phyloP scores from a whole-genome alignment of 768 basidiomycete genomes.

The Lentinula detonsa region DNA sequence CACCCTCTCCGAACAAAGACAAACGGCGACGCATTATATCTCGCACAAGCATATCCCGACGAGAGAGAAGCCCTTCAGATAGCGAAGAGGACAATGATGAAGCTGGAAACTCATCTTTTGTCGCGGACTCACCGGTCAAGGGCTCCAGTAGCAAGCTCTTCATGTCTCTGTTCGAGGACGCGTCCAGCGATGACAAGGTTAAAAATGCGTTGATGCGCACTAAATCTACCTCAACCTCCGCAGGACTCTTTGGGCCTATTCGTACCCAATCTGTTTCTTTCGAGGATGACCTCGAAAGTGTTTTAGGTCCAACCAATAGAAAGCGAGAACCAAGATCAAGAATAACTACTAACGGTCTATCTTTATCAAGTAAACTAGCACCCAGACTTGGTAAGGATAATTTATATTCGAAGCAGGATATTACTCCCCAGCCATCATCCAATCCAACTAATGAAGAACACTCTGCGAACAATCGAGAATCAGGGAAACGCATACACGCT shows the following conservation, averaged over 20 bases:
- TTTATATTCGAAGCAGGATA: conserved; percentile 2
- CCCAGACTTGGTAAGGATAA: conserved; percentile 10
- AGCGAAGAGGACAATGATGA: conserved; percentile 29
- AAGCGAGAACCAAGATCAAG: background rate
- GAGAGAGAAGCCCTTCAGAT: conserved; percentile 21
- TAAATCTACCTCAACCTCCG: conserved; percentile 5
- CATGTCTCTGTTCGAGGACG: conserved; percentile 60
- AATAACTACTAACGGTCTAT: conserved; percentile 8
- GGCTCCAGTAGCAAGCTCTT: conserved; percentile 52
- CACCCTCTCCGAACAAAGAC: conserved; percentile 74
- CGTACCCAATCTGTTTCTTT: background rate
- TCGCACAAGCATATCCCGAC: conserved; percentile 28
- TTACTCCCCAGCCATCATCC: background rate
- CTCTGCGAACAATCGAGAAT: conserved; percentile 16
- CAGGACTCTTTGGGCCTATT: conserved; percentile 9
- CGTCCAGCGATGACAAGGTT: background rate
- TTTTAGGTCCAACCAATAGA: background rate
- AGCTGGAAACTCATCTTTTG: conserved; percentile 39
- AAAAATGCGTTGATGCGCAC: conserved; percentile 5
- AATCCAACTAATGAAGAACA: background rate
- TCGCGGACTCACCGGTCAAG: conserved; percentile 72
- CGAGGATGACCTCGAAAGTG: conserved; percentile 7
- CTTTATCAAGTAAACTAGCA: conserved; percentile 1
- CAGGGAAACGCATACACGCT: conserved; percentile 39
- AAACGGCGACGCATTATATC: conserved; percentile 58